Evolutionary conservation across 345 rosid genomes (phyloP), one percentile per base, ranked within the genome.

Genomic region (Linum usitatissimum): DNA sequence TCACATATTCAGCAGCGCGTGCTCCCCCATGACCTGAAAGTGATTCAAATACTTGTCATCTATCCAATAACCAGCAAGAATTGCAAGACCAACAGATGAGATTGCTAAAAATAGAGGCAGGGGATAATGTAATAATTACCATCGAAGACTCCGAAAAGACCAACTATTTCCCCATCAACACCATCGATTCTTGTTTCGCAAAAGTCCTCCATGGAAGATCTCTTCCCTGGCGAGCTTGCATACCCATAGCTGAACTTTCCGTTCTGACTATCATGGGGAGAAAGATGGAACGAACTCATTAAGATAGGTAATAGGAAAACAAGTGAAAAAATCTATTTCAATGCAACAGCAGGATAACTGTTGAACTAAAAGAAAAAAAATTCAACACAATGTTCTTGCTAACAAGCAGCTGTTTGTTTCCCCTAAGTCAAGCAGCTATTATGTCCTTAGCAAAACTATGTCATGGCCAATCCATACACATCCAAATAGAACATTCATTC

Each of bases 141-240:
- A 67, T 94, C 99, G 77, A 94, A 94, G 72, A 94, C 99, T 66
- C 97, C 99, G 81, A 94, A 94, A 3, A 90, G 86, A 38, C 96
- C 99, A 74, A 94, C 95, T 61, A 90, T 90, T 74, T 90, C 90
- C 53, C 96, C 99, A 17, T 85, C 82, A 68, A 94, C 88, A 55
- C 87, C 95, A 73, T 86, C 95, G 40, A 94, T 90, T 73, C 97
- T 81, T 58, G 97, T 88, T 73, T 94, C 99, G 53, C 88, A 90
- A 56, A 90, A 94, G 68, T 94, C 99, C 77, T 94, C 99, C 99
- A 94, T 94, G 18, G 96, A 88, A 74, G 97, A 81, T 71, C 99
- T 81, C 72, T 90, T 94, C 67, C 99, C 97, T 0, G 90, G 92
- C 57, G 92, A 87, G 80, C 97, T 90, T 69, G 99, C 96, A 81